phyloP scores from a whole-genome alignment of 495 filamentous ascomycete species.

The Penicillium salamii region DNA sequence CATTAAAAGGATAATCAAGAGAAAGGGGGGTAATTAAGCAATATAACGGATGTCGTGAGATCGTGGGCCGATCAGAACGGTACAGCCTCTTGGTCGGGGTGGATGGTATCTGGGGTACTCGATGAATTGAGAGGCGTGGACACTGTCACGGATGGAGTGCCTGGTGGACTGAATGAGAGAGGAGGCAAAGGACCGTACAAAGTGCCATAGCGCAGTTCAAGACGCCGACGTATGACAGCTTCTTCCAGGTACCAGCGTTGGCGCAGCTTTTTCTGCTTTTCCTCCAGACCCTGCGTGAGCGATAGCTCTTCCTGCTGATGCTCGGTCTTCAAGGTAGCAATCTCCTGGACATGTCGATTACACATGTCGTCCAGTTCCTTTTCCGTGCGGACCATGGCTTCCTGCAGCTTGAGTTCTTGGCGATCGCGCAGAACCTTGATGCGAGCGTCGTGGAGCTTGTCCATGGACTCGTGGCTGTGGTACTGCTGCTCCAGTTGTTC shows the following conservation, averaged over 20 bases:
- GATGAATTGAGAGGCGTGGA: constrained; percentile 2
- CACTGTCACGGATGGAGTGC: constrained; percentile 24
- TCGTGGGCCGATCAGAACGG: neutral
- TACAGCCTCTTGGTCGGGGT: neutral
- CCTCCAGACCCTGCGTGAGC: constrained; percentile 44
- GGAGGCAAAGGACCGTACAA: constrained; percentile 48
- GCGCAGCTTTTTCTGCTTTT: constrained; percentile 49
- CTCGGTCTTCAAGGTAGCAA: constrained; percentile 53
- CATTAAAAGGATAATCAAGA: neutral
- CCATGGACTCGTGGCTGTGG: constrained; percentile 65
- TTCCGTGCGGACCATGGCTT: constrained; percentile 62
- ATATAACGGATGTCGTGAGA: constrained; percentile 3
- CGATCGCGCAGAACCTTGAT: constrained; percentile 80
- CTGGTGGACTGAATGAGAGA: constrained; percentile 33
- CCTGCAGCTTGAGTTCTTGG: constrained; percentile 67
- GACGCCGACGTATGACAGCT: constrained; percentile 58
- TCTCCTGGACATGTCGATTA: constrained; percentile 48
- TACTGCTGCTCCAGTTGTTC: constrained; percentile 70
- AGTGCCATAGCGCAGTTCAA: constrained; percentile 50
- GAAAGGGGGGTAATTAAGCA: constrained; percentile 25
- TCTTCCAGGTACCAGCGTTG: constrained; percentile 62
- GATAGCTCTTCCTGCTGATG: constrained; percentile 52
- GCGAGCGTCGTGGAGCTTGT: constrained; percentile 63
- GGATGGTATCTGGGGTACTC: constrained; percentile 3
- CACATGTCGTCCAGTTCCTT: constrained; percentile 56